Evolutionary conservation across 2,329 filamentous ascomycete genomes (phyloP).

Genomic region (Penicillium glabrum): DNA sequence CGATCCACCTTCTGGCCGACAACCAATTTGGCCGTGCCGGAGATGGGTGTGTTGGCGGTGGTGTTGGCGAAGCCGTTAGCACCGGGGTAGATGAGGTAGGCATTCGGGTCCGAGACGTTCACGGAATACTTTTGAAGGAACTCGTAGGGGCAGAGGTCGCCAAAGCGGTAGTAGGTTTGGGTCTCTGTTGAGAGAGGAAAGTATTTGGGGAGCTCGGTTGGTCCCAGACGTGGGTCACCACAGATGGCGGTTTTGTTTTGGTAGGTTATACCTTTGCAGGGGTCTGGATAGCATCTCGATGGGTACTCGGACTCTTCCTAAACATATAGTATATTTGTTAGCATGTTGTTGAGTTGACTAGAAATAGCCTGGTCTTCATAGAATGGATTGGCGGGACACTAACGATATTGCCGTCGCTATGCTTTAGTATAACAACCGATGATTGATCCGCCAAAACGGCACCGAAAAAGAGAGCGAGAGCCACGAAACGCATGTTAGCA

Average conservation of each 20-base stretch:
- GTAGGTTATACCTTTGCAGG: slow-evolving; percentile 9
- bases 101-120: slow-evolving; percentile 4
- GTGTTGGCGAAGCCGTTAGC: background rate
- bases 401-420: background rate
- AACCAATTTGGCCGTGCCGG: background rate
- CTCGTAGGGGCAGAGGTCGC: slow-evolving; percentile 16
- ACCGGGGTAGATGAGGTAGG: background rate
- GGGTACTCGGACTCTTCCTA: background rate
- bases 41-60: background rate
- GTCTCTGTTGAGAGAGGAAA: slow-evolving; percentile 19
- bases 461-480: background rate
- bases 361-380: background rate
- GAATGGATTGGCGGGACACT: background rate
- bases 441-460: background rate
- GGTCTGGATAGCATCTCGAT: background rate
- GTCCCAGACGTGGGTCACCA: slow-evolving; percentile 19
- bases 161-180: slow-evolving; percentile 21
- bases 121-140: slow-evolving; percentile 16
- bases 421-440: background rate
- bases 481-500: background rate
- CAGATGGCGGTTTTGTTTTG: slow-evolving; percentile 16
- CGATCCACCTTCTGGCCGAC: background rate
- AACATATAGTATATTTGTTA: background rate
- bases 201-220: slow-evolving; percentile 9
- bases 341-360: background rate